These are phyloP conservation scores for Sanghuangporus sanghuang DNA, from an alignment of 1,284 basidiomycete genomes.

Conservation along the genomic window DNA sequence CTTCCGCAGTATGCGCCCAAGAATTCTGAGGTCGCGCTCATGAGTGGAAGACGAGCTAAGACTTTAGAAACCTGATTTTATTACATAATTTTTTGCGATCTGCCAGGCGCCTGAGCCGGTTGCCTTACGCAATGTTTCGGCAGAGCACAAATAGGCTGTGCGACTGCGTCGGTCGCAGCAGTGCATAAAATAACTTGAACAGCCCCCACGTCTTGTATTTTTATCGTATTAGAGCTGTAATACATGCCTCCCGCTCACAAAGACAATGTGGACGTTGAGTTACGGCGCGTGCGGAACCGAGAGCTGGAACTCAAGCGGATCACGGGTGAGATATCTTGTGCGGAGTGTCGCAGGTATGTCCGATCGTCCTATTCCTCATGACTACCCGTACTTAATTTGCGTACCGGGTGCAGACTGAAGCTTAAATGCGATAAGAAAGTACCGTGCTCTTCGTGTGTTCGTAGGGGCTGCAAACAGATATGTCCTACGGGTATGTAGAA, in stretches of 20 bases:
- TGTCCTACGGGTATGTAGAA: conserved; percentile 8
- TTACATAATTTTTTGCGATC: neutral
- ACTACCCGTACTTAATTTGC: neutral
- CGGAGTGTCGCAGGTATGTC: conserved; percentile 11
- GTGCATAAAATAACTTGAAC: neutral
- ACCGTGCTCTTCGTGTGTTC: conserved; percentile 13
- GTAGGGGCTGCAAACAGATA: conserved; percentile 8
- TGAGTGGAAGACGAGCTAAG: no score
- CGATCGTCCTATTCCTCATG: neutral
- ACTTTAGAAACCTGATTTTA: no score
- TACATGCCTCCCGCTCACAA: neutral
- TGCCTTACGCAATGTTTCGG: neutral
- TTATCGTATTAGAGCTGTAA: neutral
- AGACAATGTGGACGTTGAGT: neutral
- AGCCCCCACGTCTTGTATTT: neutral
- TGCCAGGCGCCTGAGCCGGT: neutral
- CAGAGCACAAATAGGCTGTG: neutral
- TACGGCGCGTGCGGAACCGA: neutral
- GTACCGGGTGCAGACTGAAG: conserved; percentile 2
- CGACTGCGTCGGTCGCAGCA: neutral
- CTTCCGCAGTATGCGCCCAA: neutral
- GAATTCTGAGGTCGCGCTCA: no score
- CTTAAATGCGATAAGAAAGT: conserved; percentile 16
- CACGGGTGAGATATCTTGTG: conserved; percentile 11
- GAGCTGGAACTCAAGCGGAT: conserved; percentile 9